Evolutionary conservation across 2,329 filamentous ascomycete genomes (phyloP).

Genomic region (Diaporthe sp.): DNA sequence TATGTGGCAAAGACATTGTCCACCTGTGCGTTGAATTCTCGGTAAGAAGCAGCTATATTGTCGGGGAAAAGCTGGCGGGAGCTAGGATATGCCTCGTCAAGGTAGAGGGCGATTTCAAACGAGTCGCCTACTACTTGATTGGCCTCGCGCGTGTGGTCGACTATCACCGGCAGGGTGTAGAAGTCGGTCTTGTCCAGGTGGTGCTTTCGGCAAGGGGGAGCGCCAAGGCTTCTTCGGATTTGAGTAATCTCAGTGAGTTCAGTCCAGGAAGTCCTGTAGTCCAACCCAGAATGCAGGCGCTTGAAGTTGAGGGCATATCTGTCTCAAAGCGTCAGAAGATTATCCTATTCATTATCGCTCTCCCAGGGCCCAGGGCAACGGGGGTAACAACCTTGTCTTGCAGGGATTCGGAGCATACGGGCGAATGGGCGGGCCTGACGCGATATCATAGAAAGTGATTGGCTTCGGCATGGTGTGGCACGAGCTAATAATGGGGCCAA

Average conservation of each 20-base stretch:
- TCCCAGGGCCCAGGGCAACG: conserved; percentile 22
- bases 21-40: conserved; percentile 61
- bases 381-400: conserved; percentile 41
- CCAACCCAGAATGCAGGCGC: conserved; percentile 32
- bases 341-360: too few species aligned
- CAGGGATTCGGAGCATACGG: conserved; percentile 46
- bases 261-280: conserved; percentile 57
- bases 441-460: conserved; percentile 55
- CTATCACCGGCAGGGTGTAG: conserved; percentile 25
- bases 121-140: conserved; percentile 64
- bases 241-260: conserved; percentile 60
- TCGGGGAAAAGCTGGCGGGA: conserved; percentile 36
- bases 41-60: not conserved
- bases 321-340: too few species aligned
- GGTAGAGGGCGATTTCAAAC: conserved; percentile 72
- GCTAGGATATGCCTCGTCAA: conserved; percentile 62
- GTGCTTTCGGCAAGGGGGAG: conserved; percentile 63
- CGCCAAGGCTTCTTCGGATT: conserved; percentile 57
- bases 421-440: conserved; percentile 43
- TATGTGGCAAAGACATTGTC: conserved; percentile 64
- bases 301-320: conserved; percentile 56
- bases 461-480: conserved; percentile 33
- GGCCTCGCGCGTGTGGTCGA: not conserved
- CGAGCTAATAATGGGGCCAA: not conserved
- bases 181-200: conserved; percentile 61